Evolutionary conservation across 176 grass and related monocot genomes (phyloP).

Genomic region (Dendrocalamus sinicus): DNA sequence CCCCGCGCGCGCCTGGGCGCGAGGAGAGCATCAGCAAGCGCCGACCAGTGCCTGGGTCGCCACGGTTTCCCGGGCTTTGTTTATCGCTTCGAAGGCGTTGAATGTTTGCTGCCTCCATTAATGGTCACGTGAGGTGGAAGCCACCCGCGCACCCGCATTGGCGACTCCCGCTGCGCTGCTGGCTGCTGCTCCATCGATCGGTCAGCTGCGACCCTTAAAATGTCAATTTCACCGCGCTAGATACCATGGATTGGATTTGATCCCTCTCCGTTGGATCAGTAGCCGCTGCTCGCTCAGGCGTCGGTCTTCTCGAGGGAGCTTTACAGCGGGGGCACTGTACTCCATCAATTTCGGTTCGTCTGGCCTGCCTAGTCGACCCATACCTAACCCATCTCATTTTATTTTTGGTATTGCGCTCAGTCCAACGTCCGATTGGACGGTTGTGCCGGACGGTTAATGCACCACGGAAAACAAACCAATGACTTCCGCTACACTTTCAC

Average conservation of each 20-base stretch:
- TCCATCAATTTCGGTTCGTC: too few species aligned
- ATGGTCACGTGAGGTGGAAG: constrained; percentile 57
- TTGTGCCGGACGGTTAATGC: neutral
- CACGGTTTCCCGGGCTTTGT: constrained; percentile 55
- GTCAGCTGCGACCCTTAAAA: neutral
- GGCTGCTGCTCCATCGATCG: neutral
- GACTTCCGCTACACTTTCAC: neutral
- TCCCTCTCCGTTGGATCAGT: neutral
- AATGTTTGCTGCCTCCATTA: constrained; percentile 65
- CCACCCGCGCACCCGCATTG: neutral
- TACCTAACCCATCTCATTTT: too few species aligned
- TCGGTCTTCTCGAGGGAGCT: neutral
- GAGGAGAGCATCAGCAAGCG: neutral
- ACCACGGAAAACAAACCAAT: neutral
- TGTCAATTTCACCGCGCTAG: neutral
- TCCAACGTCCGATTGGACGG: neutral
- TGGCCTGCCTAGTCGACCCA: too few species aligned
- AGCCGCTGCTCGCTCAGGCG: neutral
- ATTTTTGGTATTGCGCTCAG: neutral
- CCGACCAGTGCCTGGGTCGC: constrained; percentile 41
- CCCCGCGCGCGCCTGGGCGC: neutral
- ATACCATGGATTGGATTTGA: neutral
- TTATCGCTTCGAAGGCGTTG: constrained; percentile 71
- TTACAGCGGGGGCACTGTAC: too few species aligned
- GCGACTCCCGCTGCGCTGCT: neutral